Base-by-base conservation (phyloP, 2,329 filamentous ascomycete genomes). In the Leptographium wingfieldii region DNA sequence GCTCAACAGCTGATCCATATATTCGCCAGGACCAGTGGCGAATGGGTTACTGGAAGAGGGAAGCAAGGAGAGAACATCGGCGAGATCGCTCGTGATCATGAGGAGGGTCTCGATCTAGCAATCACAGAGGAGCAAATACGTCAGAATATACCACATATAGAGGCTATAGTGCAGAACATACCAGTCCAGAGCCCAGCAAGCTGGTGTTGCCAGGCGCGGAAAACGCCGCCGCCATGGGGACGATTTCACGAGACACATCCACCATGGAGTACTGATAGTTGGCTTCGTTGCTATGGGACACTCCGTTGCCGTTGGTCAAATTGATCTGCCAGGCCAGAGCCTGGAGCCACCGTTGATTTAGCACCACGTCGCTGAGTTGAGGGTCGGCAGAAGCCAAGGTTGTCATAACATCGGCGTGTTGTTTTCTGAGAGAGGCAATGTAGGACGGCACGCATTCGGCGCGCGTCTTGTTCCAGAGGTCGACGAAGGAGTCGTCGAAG, bases 51-150 rank as follows among this genome's bases (percentile, higher is more conserved):
- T 76, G 3, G 82, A 79, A 0, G 81, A 73, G 1, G 83, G 81
- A 56, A 85, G 82, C 57, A 85, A 77, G 10, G 85, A 79, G 59
- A 95, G 82, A 27, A 89, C 84, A 64, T 92, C 87, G 9, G 81
- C 86, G 63, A 94, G 76, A 19, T 85, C 84, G 69, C 81, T 87
- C 14, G 88, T 84, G 43, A 92, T 81, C 65, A 92, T 87, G 66
- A 94, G 82, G 14, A 95, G 74, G 69, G 92, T 92, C 68, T 92
- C 88, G 62, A 94, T 83, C 82, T 86, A 65, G 0, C 54, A 33
- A 38, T 7, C 27, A 43, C 25, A 38, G 56, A 6, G 35, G 3
- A 19, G 52, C 14, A 7, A 29, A 43, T 19, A 29, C 10, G n/a
- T 52, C 5, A 52, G 25, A 27, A 31, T 14, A 16, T 11, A 3